A percentile compares a stretch with the other conserved stretches of the same genome.
These are phyloP conservation scores for Arabidopsis lyrata DNA, from an alignment of 441 rosid genomes.

Conservation along the genomic window DNA sequence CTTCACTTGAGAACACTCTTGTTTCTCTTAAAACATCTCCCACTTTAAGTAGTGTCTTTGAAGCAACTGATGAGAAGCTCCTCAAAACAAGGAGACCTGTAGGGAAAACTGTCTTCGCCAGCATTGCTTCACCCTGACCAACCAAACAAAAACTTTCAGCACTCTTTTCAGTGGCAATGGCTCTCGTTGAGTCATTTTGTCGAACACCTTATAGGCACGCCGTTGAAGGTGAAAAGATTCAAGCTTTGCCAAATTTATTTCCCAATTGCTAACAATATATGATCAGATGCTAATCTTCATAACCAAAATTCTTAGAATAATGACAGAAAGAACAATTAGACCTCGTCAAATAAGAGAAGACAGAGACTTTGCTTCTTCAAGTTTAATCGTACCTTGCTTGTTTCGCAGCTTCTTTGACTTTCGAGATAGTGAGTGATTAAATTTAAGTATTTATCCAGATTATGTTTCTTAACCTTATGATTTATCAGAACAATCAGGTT, in stretches of 20 bases:
- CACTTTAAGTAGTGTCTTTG: conserved; percentile 52
- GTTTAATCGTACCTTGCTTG: not conserved
- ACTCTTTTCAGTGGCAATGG: not conserved
- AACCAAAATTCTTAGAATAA: not conserved
- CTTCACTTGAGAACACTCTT: conserved; percentile 68
- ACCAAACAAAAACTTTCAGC: not conserved
- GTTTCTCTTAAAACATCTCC: conserved; percentile 68
- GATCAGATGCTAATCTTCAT: conserved; percentile 11
- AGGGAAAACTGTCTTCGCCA: conserved; percentile 36
- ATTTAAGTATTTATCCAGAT: not conserved
- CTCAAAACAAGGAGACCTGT: conserved; percentile 42
- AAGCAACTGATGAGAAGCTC: conserved; percentile 50
- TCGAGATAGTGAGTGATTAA: not conserved
- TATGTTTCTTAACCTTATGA: not conserved
- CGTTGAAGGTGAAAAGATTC: not conserved
- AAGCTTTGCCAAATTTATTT: not conserved
- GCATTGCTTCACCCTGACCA: conserved; percentile 42
- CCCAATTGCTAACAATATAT: not conserved
- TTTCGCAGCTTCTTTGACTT: not conserved
- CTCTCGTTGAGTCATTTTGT: conserved; percentile 31
- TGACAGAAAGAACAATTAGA: not conserved
- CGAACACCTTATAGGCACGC: conserved; percentile 30
- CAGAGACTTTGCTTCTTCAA: conserved; percentile 14
- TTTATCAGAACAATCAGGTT: not conserved
- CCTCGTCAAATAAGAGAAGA: conserved; percentile 16